Percentiles rank a stretch among this genome's conserved stretches.
phyloP scores from a whole-genome alignment of 805 yeast species.

The Myxozyma kluyveri region DNA sequence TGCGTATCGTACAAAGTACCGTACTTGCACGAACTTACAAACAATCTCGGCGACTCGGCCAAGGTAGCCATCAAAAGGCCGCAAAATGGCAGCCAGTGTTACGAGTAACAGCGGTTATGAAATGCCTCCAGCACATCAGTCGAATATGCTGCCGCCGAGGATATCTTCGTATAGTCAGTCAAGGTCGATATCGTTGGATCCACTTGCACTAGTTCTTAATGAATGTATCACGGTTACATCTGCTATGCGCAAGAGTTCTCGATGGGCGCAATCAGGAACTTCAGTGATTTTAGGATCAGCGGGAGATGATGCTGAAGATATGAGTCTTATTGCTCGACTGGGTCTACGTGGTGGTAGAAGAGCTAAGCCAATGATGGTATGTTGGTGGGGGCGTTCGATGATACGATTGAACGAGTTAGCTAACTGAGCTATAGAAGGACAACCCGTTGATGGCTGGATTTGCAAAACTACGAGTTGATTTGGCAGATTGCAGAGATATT shows the following conservation, averaged over 20 bases:
- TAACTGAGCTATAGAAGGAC: slow-evolving; percentile 9
- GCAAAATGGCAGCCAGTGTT: background rate
- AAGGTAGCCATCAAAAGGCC: too few relatives aligned
- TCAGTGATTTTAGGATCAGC: slow-evolving; percentile 79
- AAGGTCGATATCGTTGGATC: slow-evolving; percentile 54
- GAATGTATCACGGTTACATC: slow-evolving; percentile 85
- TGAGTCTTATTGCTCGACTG: slow-evolving; percentile 40
- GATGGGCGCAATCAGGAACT: slow-evolving; percentile 73
- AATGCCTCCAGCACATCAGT: background rate
- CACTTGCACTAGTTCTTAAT: slow-evolving; percentile 76
- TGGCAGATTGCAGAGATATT: slow-evolving; percentile 54
- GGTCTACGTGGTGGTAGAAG: slow-evolving; percentile 32
- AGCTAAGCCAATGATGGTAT: slow-evolving; percentile 23
- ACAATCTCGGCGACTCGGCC: too few relatives aligned
- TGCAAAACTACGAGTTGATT: slow-evolving; percentile 69
- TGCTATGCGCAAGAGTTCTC: slow-evolving; percentile 83
- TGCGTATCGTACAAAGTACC: too few relatives aligned
- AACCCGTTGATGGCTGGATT: slow-evolving; percentile 48
- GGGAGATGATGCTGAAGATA: slow-evolving; percentile 45
- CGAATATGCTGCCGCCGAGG: slow-evolving; percentile 21
- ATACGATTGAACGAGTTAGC: background rate
- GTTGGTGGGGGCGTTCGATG: background rate
- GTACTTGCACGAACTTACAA: too few relatives aligned
- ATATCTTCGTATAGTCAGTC: slow-evolving; percentile 22
- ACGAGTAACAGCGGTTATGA: background rate